phyloP scores from a whole-genome alignment of 202 grass and related monocot genomes.

The Saccharum hybrid region DNA sequence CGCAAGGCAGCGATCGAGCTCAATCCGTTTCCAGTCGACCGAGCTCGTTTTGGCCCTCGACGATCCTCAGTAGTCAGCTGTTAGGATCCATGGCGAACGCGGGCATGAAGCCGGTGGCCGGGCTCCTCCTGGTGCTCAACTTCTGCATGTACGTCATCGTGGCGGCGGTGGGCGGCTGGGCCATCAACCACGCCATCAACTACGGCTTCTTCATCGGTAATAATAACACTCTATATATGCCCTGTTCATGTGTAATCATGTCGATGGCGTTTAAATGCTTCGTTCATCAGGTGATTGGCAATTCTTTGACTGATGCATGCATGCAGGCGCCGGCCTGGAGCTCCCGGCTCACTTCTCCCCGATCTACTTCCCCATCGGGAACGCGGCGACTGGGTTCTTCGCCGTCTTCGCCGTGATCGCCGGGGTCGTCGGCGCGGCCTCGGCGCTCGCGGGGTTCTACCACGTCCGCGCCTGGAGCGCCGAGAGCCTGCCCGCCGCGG shows the following conservation, averaged over 20 bases:
- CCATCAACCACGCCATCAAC: slow-evolving; percentile 84
- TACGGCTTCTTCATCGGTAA: slow-evolving; percentile 72
- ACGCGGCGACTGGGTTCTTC: slow-evolving; percentile 90
- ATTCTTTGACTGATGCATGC: neutral
- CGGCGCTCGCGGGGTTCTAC: slow-evolving; percentile 76
- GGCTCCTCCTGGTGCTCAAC: slow-evolving; percentile 80
- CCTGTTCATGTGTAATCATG: neutral
- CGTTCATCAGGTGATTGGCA: neutral
- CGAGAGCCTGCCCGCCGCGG: slow-evolving; percentile 73
- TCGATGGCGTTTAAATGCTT: no score
- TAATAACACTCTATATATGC: neutral
- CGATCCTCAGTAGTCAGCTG: neutral
- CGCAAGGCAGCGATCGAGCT: no score
- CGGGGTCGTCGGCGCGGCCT: slow-evolving; percentile 74
- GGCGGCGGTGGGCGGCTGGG: slow-evolving; percentile 82
- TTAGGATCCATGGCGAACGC: slow-evolving; percentile 54
- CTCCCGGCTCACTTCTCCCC: slow-evolving; percentile 88
- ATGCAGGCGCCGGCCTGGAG: slow-evolving; percentile 51
- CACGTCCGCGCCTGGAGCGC: slow-evolving; percentile 62
- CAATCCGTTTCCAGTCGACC: neutral
- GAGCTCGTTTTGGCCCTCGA: neutral
- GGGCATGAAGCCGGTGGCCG: slow-evolving; percentile 59
- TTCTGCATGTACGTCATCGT: slow-evolving; percentile 95
- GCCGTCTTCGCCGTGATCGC: slow-evolving; percentile 83
- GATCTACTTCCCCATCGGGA: slow-evolving; percentile 90